These are phyloP conservation scores for Yamadazyma kanchanaburiensis DNA, from an alignment of 1,139 yeast genomes.

Conservation along the genomic window DNA sequence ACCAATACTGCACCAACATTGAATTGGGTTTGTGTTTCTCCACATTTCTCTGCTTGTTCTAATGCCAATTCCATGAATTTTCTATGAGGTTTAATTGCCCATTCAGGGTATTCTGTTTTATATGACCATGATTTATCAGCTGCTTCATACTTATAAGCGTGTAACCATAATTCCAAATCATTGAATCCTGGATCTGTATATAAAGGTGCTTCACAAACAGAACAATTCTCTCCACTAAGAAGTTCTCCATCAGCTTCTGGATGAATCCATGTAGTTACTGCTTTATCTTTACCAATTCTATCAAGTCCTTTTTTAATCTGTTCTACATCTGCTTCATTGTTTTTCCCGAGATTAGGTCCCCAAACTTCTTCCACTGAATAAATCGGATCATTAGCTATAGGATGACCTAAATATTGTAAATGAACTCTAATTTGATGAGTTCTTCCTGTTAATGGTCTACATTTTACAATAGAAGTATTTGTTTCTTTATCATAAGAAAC, in stretches of 20 bases:
- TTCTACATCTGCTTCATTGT: conserved; percentile 46
- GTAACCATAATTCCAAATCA: conserved; percentile 85
- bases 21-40: conserved; percentile 80
- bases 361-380: conserved; percentile 67
- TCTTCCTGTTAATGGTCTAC: conserved; percentile 86
- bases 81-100: conserved; percentile 69
- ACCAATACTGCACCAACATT: conserved; percentile 92
- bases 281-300: conserved; percentile 62
- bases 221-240: conserved; percentile 56
- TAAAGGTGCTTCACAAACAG: conserved; percentile 64
- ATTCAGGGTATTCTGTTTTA: conserved; percentile 75
- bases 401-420: conserved; percentile 79
- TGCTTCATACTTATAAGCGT: conserved; percentile 77
- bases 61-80: conserved; percentile 65
- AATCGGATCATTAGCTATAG: conserved; percentile 93
- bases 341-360: conserved; percentile 61
- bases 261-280: conserved; percentile 68
- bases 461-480: conserved; percentile 66
- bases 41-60: conserved; percentile 76
- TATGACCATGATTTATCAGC: conserved; percentile 63
- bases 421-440: conserved; percentile 96
- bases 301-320: conserved; percentile 49
- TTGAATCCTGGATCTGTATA: conserved; percentile 87
- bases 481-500: conserved; percentile 59
- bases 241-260: conserved; percentile 61